These are phyloP conservation scores for Pseudozyma pruni DNA, from an alignment of 1,284 basidiomycete species.

Conservation along the genomic window DNA sequence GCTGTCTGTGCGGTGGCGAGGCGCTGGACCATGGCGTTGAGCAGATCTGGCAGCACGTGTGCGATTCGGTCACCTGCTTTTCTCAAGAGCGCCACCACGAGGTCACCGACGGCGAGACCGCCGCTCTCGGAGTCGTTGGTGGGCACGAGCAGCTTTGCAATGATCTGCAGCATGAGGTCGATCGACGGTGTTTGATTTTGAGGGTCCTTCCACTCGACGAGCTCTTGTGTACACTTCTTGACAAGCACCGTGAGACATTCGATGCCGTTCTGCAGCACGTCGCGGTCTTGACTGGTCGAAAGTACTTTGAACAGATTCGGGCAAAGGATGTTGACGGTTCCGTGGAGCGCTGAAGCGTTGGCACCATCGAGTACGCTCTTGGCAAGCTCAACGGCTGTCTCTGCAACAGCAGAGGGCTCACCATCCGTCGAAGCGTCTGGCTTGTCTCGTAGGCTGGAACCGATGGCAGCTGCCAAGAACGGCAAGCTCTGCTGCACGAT, in stretches of 20 bases:
- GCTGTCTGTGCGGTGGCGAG: constrained; percentile 86
- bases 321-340: constrained; percentile 70
- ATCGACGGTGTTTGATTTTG: constrained; percentile 16
- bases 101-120: constrained; percentile 89
- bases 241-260: constrained; percentile 83
- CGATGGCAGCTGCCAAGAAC: constrained; percentile 76
- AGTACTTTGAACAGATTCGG: constrained; percentile 44
- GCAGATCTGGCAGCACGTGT: constrained; percentile 84
- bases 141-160: constrained; percentile 54
- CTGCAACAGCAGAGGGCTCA: constrained; percentile 37
- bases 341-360: constrained; percentile 81
- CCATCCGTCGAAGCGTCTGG: constrained; percentile 9
- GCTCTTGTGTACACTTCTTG: constrained; percentile 84
- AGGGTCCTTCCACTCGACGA: constrained; percentile 73
- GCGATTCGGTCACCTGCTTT: constrained; percentile 78
- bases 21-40: constrained; percentile 82
- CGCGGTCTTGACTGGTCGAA: constrained; percentile 45
- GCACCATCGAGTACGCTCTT: constrained; percentile 76
- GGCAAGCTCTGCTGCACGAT: constrained; percentile 81
- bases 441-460: constrained; percentile 59
- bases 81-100: constrained; percentile 90
- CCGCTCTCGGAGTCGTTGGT: constrained; percentile 72
- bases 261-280: constrained; percentile 77
- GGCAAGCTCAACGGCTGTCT: constrained; percentile 75
- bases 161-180: constrained; percentile 54